Conservation (phyloP, 305 asterid species). For the Fraxinus velutina region DNA sequence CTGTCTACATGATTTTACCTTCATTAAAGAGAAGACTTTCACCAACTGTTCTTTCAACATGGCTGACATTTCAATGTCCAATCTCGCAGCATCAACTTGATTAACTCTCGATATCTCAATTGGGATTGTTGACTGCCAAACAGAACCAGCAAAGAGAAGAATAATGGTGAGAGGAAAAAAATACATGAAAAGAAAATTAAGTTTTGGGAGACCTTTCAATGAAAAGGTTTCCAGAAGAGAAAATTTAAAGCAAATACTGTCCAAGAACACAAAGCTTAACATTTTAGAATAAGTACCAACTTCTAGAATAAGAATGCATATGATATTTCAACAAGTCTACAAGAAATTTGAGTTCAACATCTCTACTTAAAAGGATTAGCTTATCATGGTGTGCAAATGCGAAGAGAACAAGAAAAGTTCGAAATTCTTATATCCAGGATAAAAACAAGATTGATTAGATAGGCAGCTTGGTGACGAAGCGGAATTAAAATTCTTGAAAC, state of each 20-base stretch:
- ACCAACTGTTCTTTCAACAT: constrained; percentile 84
- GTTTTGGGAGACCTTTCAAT: not conserved
- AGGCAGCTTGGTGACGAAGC: not conserved
- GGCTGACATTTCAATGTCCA: constrained; percentile 86
- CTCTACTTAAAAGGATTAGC: not conserved
- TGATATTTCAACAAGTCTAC: not conserved
- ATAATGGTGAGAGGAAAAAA: not conserved
- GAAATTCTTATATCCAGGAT: not conserved
- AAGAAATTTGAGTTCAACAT: not conserved
- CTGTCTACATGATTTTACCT: constrained; percentile 45
- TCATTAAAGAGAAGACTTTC: constrained; percentile 74
- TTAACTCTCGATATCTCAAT: constrained; percentile 78
- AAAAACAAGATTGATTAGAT: not conserved
- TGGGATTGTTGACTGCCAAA: constrained; percentile 58
- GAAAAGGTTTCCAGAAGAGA: not conserved
- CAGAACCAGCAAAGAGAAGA: constrained; percentile 7
- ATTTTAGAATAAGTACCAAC: not conserved
- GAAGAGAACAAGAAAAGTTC: not conserved
- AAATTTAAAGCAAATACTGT: constrained; percentile 5
- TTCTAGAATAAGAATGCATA: not conserved
- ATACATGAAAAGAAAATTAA: not conserved
- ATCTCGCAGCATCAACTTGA: constrained; percentile 88
- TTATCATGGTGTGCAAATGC: not conserved
- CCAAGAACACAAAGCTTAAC: not conserved
- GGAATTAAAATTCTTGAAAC: not conserved